Conservation (phyloP, 1,284 basidiomycete species). For the Blastosporella zonata region DNA sequence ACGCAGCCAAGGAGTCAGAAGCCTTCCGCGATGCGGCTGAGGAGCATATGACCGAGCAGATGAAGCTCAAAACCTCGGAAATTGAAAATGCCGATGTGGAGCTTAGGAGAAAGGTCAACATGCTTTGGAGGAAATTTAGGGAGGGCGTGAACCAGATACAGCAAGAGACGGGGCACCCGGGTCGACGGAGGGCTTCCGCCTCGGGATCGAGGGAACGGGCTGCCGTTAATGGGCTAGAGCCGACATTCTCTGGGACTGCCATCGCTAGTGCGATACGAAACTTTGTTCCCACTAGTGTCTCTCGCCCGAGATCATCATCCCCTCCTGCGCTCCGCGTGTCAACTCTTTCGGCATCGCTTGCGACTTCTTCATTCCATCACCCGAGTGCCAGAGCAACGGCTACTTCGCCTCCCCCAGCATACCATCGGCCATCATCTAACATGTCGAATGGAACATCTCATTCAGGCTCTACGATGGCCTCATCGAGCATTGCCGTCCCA, state of each 20-base stretch:
- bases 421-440: slow-evolving; percentile 22
- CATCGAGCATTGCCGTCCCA: slow-evolving; percentile 32
- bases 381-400: slow-evolving; percentile 32
- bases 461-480: slow-evolving; percentile 33
- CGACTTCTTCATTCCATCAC: slow-evolving; percentile 57
- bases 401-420: slow-evolving; percentile 25
- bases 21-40: slow-evolving; percentile 56
- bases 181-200: slow-evolving; percentile 19
- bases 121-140: slow-evolving; percentile 60
- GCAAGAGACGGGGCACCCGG: slow-evolving; percentile 34
- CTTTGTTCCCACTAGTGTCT: slow-evolving; percentile 52
- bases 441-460: slow-evolving; percentile 21
- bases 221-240: slow-evolving; percentile 21
- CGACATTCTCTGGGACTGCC: slow-evolving; percentile 28
- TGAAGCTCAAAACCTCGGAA: slow-evolving; percentile 54
- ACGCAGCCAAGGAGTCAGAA: slow-evolving; percentile 56
- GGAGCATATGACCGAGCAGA: slow-evolving; percentile 51
- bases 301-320: slow-evolving; percentile 33
- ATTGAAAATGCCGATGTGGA: slow-evolving; percentile 53
- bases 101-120: slow-evolving; percentile 57
- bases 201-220: slow-evolving; percentile 25
- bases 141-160: slow-evolving; percentile 49
- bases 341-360: slow-evolving; percentile 68
- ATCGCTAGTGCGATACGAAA: slow-evolving; percentile 45
- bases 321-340: slow-evolving; percentile 46